phyloP scores from a whole-genome alignment of 768 basidiomycete species.

The Boletus rufocinnamomeus region DNA sequence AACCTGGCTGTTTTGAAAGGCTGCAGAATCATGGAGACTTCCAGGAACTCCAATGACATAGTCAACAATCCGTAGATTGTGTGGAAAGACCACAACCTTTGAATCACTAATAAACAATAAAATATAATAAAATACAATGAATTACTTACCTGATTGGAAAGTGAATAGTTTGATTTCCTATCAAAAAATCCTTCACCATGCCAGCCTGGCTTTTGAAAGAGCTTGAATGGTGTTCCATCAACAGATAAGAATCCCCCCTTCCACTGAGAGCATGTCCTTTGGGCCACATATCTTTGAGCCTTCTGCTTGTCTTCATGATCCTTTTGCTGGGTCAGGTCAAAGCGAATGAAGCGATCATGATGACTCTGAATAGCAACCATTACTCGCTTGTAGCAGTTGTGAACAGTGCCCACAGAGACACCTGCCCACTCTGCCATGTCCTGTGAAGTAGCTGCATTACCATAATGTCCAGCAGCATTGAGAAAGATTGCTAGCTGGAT shows the following conservation, averaged over 20 bases:
- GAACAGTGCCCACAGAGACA: slow-evolving; percentile 18
- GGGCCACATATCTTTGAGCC: not conserved
- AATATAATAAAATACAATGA: not conserved
- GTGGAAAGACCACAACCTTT: slow-evolving; percentile 13
- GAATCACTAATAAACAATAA: not conserved
- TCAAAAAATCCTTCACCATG: slow-evolving; percentile 21
- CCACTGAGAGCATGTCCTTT: not conserved
- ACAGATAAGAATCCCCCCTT: slow-evolving; percentile 13
- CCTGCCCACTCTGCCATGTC: slow-evolving; percentile 28
- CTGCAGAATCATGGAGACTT: slow-evolving; percentile 15
- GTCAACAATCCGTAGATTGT: slow-evolving; percentile 16
- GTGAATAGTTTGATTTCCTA: slow-evolving; percentile 12
- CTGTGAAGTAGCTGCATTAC: slow-evolving; percentile 11
- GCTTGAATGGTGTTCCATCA: no score
- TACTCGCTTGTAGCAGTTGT: slow-evolving; percentile 19
- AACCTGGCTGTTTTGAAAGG: slow-evolving; percentile 1
- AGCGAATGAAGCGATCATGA: slow-evolving; percentile 12
- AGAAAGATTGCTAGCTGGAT: slow-evolving; percentile 33
- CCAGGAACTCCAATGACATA: slow-evolving; percentile 18
- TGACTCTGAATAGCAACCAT: slow-evolving; percentile 17
- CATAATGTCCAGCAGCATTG: slow-evolving; percentile 26
- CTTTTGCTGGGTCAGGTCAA: not conserved
- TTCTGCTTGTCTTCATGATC: slow-evolving; percentile 1
- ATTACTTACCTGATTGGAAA: slow-evolving; percentile 14
- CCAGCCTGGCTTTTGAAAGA: slow-evolving; percentile 24